These are phyloP conservation scores for Cytospora piceicola DNA, from an alignment of 2,329 filamentous ascomycete species.

Conservation along the genomic window DNA sequence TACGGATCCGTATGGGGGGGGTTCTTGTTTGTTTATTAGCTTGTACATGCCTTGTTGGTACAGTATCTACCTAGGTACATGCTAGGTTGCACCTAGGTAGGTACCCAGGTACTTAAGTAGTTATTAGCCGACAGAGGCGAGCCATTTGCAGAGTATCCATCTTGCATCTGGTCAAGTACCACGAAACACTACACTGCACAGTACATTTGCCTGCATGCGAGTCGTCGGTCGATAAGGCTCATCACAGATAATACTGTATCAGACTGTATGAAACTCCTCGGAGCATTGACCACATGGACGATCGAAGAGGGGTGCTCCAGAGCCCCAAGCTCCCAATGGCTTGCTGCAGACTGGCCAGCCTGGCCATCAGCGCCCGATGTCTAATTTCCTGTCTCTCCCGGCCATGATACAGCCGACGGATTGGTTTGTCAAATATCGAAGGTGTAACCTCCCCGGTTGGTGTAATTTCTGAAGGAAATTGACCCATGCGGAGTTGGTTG, in stretches of 20 bases:
- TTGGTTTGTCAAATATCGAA: slow-evolving; percentile 23
- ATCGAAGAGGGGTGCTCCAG: background rate
- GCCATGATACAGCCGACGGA: slow-evolving; percentile 14
- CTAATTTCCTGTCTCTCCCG: slow-evolving; percentile 29
- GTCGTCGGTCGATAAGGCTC: slow-evolving; percentile 1
- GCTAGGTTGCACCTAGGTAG: background rate
- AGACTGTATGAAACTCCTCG: background rate
- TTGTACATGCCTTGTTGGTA: background rate
- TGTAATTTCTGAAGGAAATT: slow-evolving; percentile 30
- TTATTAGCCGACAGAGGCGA: background rate
- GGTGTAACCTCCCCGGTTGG: slow-evolving; percentile 29
- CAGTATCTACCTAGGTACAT: no score
- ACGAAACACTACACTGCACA: background rate
- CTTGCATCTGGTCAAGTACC: background rate
- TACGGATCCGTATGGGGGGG: background rate
- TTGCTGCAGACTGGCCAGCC: slow-evolving; percentile 17
- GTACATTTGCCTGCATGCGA: background rate
- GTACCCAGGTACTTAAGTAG: background rate
- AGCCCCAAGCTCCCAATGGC: slow-evolving; percentile 11
- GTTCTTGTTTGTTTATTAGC: background rate
- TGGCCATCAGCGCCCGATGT: slow-evolving; percentile 20
- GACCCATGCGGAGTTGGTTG: slow-evolving; percentile 21
- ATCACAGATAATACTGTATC: background rate
- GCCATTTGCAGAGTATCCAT: slow-evolving; percentile 2
- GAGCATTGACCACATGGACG: slow-evolving; percentile 2